Evolutionary conservation across 2,329 filamentous ascomycete species (phyloP).

Genomic region (Colletotrichum sp.): DNA sequence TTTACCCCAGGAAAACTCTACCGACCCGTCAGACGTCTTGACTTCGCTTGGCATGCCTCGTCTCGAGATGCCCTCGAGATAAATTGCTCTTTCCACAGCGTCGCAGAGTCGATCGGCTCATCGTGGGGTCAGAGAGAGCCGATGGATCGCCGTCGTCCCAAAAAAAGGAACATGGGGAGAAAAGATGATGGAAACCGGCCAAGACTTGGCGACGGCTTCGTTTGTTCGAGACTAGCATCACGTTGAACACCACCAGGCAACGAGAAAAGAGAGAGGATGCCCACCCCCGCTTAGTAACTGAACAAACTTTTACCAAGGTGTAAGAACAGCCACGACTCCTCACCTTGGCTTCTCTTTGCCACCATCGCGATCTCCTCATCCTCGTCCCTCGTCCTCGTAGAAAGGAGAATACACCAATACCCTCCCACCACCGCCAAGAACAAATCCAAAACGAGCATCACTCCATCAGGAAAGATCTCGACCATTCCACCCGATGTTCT

Average conservation of each 20-base stretch:
- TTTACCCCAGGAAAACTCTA: neutral
- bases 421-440: neutral
- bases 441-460: neutral
- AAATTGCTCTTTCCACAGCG: conserved; percentile 1
- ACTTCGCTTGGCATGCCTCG: neutral
- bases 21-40: neutral
- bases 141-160: neutral
- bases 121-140: neutral
- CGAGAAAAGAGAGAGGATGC: neutral
- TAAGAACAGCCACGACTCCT: conserved; percentile 1
- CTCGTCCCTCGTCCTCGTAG: neutral
- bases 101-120: neutral
- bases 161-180: neutral
- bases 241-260: neutral
- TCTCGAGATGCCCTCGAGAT: conserved; percentile 15
- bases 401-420: neutral
- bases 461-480: neutral
- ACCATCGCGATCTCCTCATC: neutral
- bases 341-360: neutral
- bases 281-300: neutral
- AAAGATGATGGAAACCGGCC: neutral
- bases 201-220: neutral
- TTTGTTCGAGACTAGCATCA: neutral
- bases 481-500: neutral
- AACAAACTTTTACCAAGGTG: neutral